A percentile compares a stretch with the other conserved stretches of the same genome.
Evolutionary conservation across 257 asterid genomes (phyloP).

Genomic region (Ligustrum vulgare): DNA sequence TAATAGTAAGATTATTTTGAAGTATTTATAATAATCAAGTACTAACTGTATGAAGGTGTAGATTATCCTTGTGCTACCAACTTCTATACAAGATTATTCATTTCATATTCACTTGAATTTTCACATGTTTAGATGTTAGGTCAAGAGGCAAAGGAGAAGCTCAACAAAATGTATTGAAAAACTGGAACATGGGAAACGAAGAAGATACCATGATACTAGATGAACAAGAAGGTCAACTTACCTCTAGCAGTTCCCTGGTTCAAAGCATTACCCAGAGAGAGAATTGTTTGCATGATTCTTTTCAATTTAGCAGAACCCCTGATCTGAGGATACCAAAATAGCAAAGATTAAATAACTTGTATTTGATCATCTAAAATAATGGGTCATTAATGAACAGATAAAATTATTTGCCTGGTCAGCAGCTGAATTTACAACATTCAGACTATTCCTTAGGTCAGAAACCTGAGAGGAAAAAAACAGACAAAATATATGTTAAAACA

Average conservation of each 20-base stretch:
- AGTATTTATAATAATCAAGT: neutral
- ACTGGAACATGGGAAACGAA: constrained; percentile 3
- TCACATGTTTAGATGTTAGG: neutral
- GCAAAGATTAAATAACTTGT: constrained; percentile 20
- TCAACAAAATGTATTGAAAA: constrained; percentile 15
- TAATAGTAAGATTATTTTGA: neutral
- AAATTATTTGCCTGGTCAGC: constrained; percentile 76
- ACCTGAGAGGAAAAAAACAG: constrained; percentile 48
- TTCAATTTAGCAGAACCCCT: constrained; percentile 80
- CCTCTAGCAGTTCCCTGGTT: constrained; percentile 99
- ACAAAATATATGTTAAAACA: neutral
- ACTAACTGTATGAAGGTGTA: constrained; percentile 9
- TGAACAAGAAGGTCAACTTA: constrained; percentile 33
- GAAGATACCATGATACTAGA: constrained; percentile 15
- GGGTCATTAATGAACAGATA: constrained; percentile 25
- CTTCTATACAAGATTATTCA: constrained; percentile 1
- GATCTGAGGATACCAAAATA: constrained; percentile 60
- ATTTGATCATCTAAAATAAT: constrained; percentile 1
- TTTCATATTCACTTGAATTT: neutral
- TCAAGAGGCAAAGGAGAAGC: constrained; percentile 3
- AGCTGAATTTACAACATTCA: constrained; percentile 74
- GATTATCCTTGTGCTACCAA: neutral
- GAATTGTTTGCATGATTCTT: constrained; percentile 96
- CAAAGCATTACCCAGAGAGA: constrained; percentile 88
- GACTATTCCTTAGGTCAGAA: constrained; percentile 74